Evolutionary conservation across 2,329 filamentous ascomycete species (phyloP).

Genomic region (Plectosphaerella sp.): DNA sequence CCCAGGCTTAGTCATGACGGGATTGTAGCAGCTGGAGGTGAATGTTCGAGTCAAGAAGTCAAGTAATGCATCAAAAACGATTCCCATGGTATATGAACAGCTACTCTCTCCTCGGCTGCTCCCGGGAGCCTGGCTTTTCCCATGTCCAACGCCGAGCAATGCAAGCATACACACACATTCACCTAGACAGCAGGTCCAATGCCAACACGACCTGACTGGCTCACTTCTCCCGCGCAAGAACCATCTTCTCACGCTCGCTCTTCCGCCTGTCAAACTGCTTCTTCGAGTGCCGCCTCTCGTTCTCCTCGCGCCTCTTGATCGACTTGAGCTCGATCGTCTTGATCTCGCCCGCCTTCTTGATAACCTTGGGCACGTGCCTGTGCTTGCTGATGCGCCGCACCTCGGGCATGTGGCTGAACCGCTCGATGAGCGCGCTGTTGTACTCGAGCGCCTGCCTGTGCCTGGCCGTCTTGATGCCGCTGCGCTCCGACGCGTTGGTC

Average conservation of each 20-base stretch:
- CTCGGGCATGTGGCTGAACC: conserved; percentile 95
- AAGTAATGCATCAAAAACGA: no score
- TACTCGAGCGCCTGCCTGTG: conserved; percentile 90
- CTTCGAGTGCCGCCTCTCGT: conserved; percentile 85
- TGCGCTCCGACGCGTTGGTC: conserved; percentile 75
- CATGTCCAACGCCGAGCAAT: conserved; percentile 12
- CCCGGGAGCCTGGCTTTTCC: neutral
- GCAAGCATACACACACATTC: conserved; percentile 4
- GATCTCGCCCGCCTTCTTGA: conserved; percentile 95
- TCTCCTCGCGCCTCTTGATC: conserved; percentile 89
- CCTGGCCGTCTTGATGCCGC: conserved; percentile 78
- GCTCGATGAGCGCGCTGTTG: conserved; percentile 74
- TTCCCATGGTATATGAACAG: neutral
- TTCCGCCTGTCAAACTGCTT: conserved; percentile 71
- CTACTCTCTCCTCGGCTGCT: neutral
- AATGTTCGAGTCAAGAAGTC: no score
- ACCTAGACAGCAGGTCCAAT: no score
- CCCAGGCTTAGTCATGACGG: no score
- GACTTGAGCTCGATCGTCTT: conserved; percentile 84
- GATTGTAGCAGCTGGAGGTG: no score
- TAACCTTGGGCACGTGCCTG: conserved; percentile 82
- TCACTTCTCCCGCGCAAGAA: conserved; percentile 62
- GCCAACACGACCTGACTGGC: neutral
- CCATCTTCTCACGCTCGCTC: conserved; percentile 88
- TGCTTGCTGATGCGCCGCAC: conserved; percentile 86